A percentile compares a stretch with the other conserved stretches of the same genome.
phyloP scores from a whole-genome alignment of 2,329 filamentous ascomycete species.

The Claviceps lovelessii region DNA sequence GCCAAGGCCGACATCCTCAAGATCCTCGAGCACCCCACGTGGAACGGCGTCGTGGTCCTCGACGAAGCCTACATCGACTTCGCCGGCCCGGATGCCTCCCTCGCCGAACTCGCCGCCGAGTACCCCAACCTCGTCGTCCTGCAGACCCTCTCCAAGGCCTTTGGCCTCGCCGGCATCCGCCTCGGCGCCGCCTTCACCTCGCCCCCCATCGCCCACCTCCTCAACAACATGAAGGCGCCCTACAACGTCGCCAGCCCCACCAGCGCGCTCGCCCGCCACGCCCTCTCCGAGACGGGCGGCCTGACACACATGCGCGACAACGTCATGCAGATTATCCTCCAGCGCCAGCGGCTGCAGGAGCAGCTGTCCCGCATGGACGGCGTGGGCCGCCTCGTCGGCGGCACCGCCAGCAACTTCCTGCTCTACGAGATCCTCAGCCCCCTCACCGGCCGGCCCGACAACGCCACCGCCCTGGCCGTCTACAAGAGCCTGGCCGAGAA shows the following conservation, averaged over 20 bases:
- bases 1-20: constrained; percentile 57
- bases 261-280: constrained; percentile 62
- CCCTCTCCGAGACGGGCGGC: constrained; percentile 48
- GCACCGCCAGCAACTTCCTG: constrained; percentile 73
- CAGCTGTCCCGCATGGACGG: constrained; percentile 65
- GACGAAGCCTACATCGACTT: constrained; percentile 98
- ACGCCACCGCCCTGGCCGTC: constrained; percentile 59
- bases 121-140: constrained; percentile 94
- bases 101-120: constrained; percentile 83
- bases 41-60: constrained; percentile 87
- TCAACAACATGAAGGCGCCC: constrained; percentile 89
- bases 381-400: constrained; percentile 68
- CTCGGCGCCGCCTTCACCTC: constrained; percentile 75
- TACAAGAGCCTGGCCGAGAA: constrained; percentile 78
- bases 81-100: constrained; percentile 56
- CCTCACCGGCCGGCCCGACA: constrained; percentile 56
- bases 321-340: constrained; percentile 52
- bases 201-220: constrained; percentile 56
- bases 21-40: constrained; percentile 72
- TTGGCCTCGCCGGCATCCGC: constrained; percentile 86
- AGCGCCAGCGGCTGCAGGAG: constrained; percentile 60
- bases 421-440: constrained; percentile 74
- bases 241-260: constrained; percentile 92
- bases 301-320: constrained; percentile 59
- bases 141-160: constrained; percentile 97